Percentiles rank a stretch among this genome's conserved stretches.
Conservation (phyloP, 2,329 filamentous ascomycete species). For the Colletotrichum liriopes region DNA sequence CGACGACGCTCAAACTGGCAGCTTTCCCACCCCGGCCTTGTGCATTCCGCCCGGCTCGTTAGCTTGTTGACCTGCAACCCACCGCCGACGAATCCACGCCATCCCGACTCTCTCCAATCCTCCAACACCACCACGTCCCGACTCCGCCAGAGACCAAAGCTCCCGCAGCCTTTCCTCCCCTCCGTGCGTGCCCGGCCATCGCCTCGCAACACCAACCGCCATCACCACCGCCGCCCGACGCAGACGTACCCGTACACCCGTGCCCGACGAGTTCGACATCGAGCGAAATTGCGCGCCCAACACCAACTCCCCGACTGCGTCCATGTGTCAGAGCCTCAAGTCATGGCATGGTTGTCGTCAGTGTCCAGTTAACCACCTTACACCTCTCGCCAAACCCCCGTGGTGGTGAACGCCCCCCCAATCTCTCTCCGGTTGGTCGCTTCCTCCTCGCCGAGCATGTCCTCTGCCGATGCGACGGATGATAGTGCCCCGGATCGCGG, state of each 20-base stretch:
- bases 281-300: slow-evolving; percentile 26
- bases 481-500: slow-evolving; percentile 64
- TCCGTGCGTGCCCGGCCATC: slow-evolving; percentile 1
- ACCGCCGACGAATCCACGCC: slow-evolving; percentile 10
- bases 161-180: neutral
- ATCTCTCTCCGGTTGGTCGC: slow-evolving; percentile 9
- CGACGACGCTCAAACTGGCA: slow-evolving; percentile 5
- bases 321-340: slow-evolving; percentile 41
- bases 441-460: slow-evolving; percentile 40
- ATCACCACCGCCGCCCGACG: neutral
- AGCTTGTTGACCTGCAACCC: neutral
- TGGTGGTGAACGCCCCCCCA: slow-evolving; percentile 35
- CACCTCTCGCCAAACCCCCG: slow-evolving; percentile 38
- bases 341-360: slow-evolving; percentile 41
- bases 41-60: slow-evolving; percentile 4
- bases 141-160: neutral
- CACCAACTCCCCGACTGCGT: slow-evolving; percentile 24
- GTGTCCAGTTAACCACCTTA: slow-evolving; percentile 38
- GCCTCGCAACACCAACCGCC: neutral
- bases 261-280: slow-evolving; percentile 12
- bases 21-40: slow-evolving; percentile 21
- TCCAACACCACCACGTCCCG: neutral
- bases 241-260: neutral
- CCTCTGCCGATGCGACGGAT: slow-evolving; percentile 32
- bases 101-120: neutral